These are phyloP conservation scores for Glarea lozoyensis DNA, from an alignment of 495 filamentous ascomycete species.

Conservation along the genomic window DNA sequence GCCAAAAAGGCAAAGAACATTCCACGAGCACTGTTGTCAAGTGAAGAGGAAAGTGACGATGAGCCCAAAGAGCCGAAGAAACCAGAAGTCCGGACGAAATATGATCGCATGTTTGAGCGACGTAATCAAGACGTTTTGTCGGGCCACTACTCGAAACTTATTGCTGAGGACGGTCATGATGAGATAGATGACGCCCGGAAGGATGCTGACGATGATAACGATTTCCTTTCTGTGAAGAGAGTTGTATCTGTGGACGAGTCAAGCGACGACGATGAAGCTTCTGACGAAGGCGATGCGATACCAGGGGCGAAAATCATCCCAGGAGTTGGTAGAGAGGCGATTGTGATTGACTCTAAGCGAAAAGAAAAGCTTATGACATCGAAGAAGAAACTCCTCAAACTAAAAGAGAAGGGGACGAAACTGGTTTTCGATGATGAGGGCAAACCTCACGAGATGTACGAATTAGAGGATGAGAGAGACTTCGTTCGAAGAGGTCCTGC, in stretches of 20 bases:
- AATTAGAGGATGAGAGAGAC: conserved; percentile 71
- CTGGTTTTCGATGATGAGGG: conserved; percentile 92
- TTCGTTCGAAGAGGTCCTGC: conserved; percentile 69
- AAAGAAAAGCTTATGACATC: conserved; percentile 86
- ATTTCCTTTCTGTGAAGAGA: conserved; percentile 86
- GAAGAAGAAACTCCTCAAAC: conserved; percentile 86
- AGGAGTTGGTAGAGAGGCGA: conserved; percentile 47
- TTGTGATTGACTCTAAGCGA: conserved; percentile 86
- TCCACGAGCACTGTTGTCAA: conserved; percentile 48
- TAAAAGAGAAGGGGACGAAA: conserved; percentile 74
- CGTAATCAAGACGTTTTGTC: conserved; percentile 92
- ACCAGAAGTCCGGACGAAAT: conserved; percentile 71
- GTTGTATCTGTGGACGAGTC: conserved; percentile 52
- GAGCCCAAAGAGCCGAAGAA: conserved; percentile 45
- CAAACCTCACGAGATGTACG: conserved; percentile 71
- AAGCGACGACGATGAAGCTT: conserved; percentile 29
- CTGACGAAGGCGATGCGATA: conserved; percentile 17
- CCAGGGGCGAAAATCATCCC: conserved; percentile 38
- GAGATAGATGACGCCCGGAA: conserved; percentile 29
- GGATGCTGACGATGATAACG: conserved; percentile 56
- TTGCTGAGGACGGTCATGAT: conserved; percentile 53
- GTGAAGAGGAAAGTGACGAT: conserved; percentile 39
- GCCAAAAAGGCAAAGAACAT: conserved; percentile 83
- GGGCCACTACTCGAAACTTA: conserved; percentile 79
- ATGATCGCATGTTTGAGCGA: conserved; percentile 94